Conservation (phyloP, 768 basidiomycete species). For the Cytidiella melzeri region DNA sequence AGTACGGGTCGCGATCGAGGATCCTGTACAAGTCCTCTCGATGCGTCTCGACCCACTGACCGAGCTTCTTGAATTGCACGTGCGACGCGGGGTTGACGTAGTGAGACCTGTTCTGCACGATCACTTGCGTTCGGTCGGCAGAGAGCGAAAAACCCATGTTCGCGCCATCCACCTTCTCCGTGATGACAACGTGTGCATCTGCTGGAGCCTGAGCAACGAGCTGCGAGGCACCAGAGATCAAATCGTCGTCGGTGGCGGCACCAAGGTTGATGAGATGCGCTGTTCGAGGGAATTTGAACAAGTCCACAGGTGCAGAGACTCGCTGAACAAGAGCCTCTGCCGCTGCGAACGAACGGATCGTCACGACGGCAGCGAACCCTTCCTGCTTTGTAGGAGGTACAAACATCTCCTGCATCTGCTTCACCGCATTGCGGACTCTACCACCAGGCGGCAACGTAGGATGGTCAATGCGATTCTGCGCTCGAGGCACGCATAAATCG, state of each 20-base stretch:
- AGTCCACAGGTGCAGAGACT: constrained; percentile 34
- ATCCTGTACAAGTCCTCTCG: constrained; percentile 36
- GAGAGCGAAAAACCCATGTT: constrained; percentile 62
- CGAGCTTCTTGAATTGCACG: constrained; percentile 56
- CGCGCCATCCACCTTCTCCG: constrained; percentile 63
- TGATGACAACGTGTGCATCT: constrained; percentile 36
- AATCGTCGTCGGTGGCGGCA: constrained; percentile 48
- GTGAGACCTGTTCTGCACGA: constrained; percentile 60
- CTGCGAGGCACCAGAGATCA: constrained; percentile 9
- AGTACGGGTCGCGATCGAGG: constrained; percentile 39
- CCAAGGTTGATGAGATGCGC: constrained; percentile 54
- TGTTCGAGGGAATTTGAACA: constrained; percentile 58
- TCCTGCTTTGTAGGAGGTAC: constrained; percentile 40
- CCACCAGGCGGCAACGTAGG: constrained; percentile 52
- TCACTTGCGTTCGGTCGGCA: constrained; percentile 35
- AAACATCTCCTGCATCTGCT: constrained; percentile 45
- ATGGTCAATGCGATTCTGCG: constrained; percentile 51
- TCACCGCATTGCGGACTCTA: constrained; percentile 48
- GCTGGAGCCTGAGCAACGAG: background rate
- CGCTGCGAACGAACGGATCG: constrained; percentile 45
- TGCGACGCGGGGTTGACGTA: constrained; percentile 50
- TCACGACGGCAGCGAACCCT: constrained; percentile 46
- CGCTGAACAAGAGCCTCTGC: constrained; percentile 39
- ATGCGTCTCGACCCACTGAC: constrained; percentile 46
- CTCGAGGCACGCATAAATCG: constrained; percentile 45